These are phyloP conservation scores for Fraxinus quadrangulata DNA, from an alignment of 257 asterid genomes.

Conservation along the genomic window DNA sequence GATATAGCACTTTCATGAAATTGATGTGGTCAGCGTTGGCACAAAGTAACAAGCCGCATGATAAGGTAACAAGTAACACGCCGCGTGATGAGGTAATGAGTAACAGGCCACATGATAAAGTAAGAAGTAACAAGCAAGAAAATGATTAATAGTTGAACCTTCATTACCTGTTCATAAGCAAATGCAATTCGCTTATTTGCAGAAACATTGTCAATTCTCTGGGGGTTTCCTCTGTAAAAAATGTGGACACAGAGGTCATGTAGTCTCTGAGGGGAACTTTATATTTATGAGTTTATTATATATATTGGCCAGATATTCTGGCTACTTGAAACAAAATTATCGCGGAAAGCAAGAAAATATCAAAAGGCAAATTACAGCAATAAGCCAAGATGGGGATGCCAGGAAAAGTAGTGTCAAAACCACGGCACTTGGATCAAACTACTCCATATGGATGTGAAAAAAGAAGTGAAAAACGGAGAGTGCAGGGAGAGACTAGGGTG, in stretches of 20 bases:
- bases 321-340: background rate
- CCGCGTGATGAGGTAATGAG: background rate
- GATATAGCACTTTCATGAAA: background rate
- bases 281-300: constrained; percentile 5
- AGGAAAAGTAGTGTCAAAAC: background rate
- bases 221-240: constrained; percentile 84
- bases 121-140: constrained; percentile 16
- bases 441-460: background rate
- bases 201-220: constrained; percentile 82
- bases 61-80: background rate
- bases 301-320: constrained; percentile 2
- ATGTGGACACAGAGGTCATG: constrained; percentile 15
- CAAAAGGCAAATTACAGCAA: background rate
- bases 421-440: background rate
- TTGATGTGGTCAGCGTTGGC: background rate
- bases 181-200: constrained; percentile 77
- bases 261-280: background rate
- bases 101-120: background rate
- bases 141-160: constrained; percentile 16
- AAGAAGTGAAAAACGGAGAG: background rate
- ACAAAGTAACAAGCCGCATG: background rate
- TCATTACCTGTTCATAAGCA: constrained; percentile 87
- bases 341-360: constrained; percentile 2
- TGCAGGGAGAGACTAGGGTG: background rate
- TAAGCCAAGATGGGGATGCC: background rate